Conservation (phyloP, 2,329 filamentous ascomycete genomes). For the Pyricularia sp. region DNA sequence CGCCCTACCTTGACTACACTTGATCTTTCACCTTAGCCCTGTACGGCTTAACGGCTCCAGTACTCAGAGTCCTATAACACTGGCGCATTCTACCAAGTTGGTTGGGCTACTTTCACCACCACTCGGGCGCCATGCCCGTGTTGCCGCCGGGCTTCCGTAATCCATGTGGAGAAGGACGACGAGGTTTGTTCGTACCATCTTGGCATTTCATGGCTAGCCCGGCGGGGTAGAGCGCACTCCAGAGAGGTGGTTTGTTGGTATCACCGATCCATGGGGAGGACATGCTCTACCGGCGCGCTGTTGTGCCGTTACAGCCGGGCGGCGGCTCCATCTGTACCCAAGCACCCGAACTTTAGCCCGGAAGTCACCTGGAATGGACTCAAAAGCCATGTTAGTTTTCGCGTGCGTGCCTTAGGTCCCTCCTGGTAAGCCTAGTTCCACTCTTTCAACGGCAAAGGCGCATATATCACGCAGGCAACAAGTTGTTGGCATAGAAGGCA, state of each 20-base stretch:
- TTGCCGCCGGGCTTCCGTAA: neutral
- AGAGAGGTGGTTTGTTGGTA: neutral
- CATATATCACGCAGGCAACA: neutral
- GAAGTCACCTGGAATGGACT: neutral
- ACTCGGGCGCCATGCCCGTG: neutral
- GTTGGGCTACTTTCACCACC: no score
- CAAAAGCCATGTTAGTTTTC: neutral
- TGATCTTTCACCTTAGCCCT: no score
- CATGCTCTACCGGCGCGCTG: neutral
- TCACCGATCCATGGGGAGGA: neutral
- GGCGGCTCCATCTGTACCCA: neutral
- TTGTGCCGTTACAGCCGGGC: neutral
- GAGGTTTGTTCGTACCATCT: neutral
- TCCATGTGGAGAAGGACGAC: neutral
- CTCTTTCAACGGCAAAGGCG: neutral
- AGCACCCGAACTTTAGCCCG: neutral
- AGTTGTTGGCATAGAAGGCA: neutral
- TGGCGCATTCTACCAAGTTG: neutral
- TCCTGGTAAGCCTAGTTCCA: neutral
- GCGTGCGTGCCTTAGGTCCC: neutral
- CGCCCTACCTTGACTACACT: no score
- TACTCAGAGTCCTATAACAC: neutral
- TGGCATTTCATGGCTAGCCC: neutral
- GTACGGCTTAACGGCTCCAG: neutral
- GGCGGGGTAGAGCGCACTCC: neutral